These are phyloP conservation scores for Trametes cinnabarina DNA, from an alignment of 768 basidiomycete species.

Conservation along the genomic window DNA sequence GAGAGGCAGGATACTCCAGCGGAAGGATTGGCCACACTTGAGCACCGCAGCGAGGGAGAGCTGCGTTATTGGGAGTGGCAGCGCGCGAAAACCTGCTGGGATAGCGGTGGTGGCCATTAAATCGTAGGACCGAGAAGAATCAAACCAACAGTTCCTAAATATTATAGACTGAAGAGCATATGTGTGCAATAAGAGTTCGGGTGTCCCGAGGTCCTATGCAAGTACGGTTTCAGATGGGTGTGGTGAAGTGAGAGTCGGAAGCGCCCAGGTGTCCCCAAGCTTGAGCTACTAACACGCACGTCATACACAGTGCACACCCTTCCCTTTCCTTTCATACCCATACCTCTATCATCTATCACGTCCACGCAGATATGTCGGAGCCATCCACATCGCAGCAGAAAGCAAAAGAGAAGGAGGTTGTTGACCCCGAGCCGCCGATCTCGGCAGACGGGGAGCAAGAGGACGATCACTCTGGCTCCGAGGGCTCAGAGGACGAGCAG, in stretches of 20 bases:
- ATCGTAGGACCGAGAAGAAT: too few relatives aligned
- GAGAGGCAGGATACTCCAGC: slow-evolving; percentile 64
- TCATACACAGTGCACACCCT: too few relatives aligned
- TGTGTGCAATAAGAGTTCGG: too few relatives aligned
- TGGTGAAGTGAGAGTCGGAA: too few relatives aligned
- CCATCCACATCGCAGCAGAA: slow-evolving; percentile 38
- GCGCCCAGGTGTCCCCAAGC: neutral
- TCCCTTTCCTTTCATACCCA: neutral
- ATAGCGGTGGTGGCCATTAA: too few relatives aligned
- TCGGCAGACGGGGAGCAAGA: slow-evolving; percentile 17
- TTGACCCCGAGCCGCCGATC: slow-evolving; percentile 30
- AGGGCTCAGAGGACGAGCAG: slow-evolving; percentile 28
- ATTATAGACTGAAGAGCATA: too few relatives aligned
- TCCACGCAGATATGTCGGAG: slow-evolving; percentile 16
- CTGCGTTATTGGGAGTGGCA: slow-evolving; percentile 64
- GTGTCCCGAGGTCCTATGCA: too few relatives aligned
- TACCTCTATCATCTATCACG: neutral
- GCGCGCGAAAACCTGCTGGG: slow-evolving; percentile 44
- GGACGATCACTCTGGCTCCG: slow-evolving; percentile 12
- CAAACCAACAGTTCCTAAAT: too few relatives aligned
- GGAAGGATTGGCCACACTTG: slow-evolving; percentile 83
- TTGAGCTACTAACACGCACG: neutral
- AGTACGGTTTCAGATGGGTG: too few relatives aligned
- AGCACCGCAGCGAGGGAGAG: slow-evolving; percentile 76
- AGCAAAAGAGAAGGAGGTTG: slow-evolving; percentile 41